These are phyloP conservation scores for Rubia yunnanensis DNA, from an alignment of 257 asterid species.

Conservation along the genomic window DNA sequence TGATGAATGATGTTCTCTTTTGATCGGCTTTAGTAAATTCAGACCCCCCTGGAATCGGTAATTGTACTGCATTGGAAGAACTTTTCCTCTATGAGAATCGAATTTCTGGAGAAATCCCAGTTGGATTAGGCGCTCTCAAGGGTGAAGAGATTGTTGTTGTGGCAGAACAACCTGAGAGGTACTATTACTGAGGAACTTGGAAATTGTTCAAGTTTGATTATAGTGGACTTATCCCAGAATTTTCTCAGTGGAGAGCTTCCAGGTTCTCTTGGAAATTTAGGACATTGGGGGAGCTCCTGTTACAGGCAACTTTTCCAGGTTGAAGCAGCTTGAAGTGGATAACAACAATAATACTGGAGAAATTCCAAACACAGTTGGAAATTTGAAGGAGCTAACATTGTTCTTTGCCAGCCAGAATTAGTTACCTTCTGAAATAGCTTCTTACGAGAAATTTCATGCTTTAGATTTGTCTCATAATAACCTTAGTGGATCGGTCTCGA, in stretches of 20 bases:
- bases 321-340: slow-evolving; percentile 63
- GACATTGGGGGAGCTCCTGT: slow-evolving; percentile 51
- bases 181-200: slow-evolving; percentile 42
- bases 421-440: slow-evolving; percentile 47
- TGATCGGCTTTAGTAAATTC: too few relatives aligned
- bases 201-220: slow-evolving; percentile 48
- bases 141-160: slow-evolving; percentile 40
- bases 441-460: slow-evolving; percentile 44
- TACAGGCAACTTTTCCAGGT: slow-evolving; percentile 48
- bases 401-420: slow-evolving; percentile 73
- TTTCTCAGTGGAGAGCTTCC: slow-evolving; percentile 48
- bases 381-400: slow-evolving; percentile 48
- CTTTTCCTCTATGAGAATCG: slow-evolving; percentile 54
- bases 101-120: slow-evolving; percentile 52
- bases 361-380: slow-evolving; percentile 51
- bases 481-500: slow-evolving; percentile 51
- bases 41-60: slow-evolving; percentile 49
- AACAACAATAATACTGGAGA: slow-evolving; percentile 51
- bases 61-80: slow-evolving; percentile 47
- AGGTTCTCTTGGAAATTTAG: slow-evolving; percentile 31
- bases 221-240: slow-evolving; percentile 55
- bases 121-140: slow-evolving; percentile 38
- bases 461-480: slow-evolving; percentile 56
- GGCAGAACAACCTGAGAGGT: slow-evolving; percentile 57
- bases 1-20: too few relatives aligned